Percentiles rank a stretch among this genome's conserved stretches.
Evolutionary conservation across 768 basidiomycete genomes (phyloP).

Genomic region (Trametes cubensis): DNA sequence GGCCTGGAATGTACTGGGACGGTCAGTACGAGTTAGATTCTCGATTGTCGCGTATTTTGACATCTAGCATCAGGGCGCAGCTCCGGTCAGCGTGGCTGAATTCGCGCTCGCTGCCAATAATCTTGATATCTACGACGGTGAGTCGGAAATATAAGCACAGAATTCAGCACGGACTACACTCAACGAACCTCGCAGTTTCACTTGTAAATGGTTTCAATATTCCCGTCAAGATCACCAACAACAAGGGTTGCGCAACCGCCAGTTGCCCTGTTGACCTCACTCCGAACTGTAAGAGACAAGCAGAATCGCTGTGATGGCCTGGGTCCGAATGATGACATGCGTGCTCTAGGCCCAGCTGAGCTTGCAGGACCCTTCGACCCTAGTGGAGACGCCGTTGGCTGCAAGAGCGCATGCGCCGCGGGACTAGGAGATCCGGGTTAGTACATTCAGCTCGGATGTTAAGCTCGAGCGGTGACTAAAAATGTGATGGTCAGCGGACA

Average conservation of each 20-base stretch:
- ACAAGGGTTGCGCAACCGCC: conserved; percentile 36
- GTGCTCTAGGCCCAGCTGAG: conserved; percentile 34
- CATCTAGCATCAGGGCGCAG: conserved; percentile 31
- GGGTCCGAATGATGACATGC: background rate
- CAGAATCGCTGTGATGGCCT: conserved; percentile 23
- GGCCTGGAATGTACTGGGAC: conserved; percentile 44
- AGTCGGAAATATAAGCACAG: background rate
- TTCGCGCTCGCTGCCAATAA: conserved; percentile 35
- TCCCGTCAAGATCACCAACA: conserved; percentile 38
- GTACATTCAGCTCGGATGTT: too few species aligned
- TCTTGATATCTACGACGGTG: conserved; percentile 40
- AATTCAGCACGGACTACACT: background rate
- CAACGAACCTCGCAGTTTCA: conserved; percentile 24
- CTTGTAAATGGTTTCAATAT: conserved; percentile 39
- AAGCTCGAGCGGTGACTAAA: too few species aligned
- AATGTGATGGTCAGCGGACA: conserved; percentile 43
- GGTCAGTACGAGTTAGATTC: conserved; percentile 24
- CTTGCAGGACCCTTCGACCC: conserved; percentile 41
- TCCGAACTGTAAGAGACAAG: conserved; percentile 31
- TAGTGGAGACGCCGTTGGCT: conserved; percentile 42
- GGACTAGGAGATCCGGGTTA: conserved; percentile 40
- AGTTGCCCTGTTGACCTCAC: conserved; percentile 42
- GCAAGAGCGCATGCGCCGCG: conserved; percentile 47
- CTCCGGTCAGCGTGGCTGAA: conserved; percentile 40
- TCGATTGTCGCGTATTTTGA: background rate